Base-by-base conservation (phyloP, 2,329 filamentous ascomycete genomes). In the Truncatella angustata region DNA sequence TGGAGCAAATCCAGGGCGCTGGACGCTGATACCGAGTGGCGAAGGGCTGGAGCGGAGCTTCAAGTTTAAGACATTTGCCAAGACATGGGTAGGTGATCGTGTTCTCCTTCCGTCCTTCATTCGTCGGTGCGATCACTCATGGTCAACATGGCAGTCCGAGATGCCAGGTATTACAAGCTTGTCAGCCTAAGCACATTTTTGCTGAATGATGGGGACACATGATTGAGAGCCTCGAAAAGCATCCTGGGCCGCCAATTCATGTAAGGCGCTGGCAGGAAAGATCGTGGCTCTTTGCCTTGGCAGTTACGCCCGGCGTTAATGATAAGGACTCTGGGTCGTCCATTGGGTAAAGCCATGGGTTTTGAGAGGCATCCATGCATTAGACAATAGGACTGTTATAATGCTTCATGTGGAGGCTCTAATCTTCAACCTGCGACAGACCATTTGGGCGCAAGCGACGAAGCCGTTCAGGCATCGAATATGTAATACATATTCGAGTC, bases 51-150 rank as follows among this genome's bases (percentile, higher is more conserved):
- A 86, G 67, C 73, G 84, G 49, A 74, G 70, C 50, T 86, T 86
- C 64, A 80, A 73, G 61, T 87, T 87, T 62, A 84, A 83, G 70
- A 84, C 75, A 2, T 87, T 87, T 65, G 74, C 78, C 32, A 86
- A 82, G 71, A 81, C 82, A 6, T 87, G 84, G 84, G 82, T 85
- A 58, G 55, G 77, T 73, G 7, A 14, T 30, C 5, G n/a, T n/a
- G n/a, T n/a, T n/a, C 14, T 30, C 23, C 7, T 5, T 47, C n/a
- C n/a, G 14, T 35, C n/a, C 4, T 26, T 47, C 6, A 21, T 14
- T 21, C 26, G 6, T 47, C 44, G 14, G n/a, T 32, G 11, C n/a
- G 28, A 32, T 32, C 28, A 32, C 7, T 32, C 28, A 32, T 32
- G 7, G 14, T 14, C 7, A 32, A 32, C 28, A 9, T 14, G 28